Conservation (phyloP, 1,284 basidiomycete genomes). For the Ganoderma multipileum region DNA sequence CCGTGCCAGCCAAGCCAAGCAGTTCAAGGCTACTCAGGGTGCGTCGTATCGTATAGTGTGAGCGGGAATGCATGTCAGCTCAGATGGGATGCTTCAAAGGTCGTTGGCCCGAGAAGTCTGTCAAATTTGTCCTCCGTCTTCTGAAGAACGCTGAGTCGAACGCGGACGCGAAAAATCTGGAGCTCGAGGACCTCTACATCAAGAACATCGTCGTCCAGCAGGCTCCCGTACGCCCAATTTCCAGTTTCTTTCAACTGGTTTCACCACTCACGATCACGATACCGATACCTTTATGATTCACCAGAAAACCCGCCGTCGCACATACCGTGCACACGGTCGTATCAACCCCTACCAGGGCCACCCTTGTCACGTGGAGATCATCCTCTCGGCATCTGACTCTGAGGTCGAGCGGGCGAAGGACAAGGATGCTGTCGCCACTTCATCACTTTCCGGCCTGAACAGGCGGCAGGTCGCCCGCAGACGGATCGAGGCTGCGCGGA, state of each 20-base stretch:
- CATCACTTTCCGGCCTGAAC: slow-evolving; percentile 72
- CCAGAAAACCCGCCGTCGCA: slow-evolving; percentile 98
- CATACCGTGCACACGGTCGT: slow-evolving; percentile 98
- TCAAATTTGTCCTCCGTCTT: slow-evolving; percentile 93
- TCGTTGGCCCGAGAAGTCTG: slow-evolving; percentile 99
- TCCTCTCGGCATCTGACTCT: slow-evolving; percentile 79
- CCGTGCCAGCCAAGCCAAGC: slow-evolving; percentile 96
- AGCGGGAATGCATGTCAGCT: neutral
- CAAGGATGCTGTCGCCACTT: slow-evolving; percentile 61
- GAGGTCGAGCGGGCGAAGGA: slow-evolving; percentile 93
- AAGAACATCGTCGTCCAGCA: slow-evolving; percentile 99
- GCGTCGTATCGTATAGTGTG: slow-evolving; percentile 37
- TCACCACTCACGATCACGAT: neutral
- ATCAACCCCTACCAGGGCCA: slow-evolving; percentile 93
- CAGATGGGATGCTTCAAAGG: slow-evolving; percentile 55
- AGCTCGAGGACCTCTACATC: slow-evolving; percentile 92
- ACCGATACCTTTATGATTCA: neutral
- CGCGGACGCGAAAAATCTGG: slow-evolving; percentile 97
- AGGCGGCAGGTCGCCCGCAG: slow-evolving; percentile 83
- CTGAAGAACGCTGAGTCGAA: slow-evolving; percentile 99
- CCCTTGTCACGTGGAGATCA: slow-evolving; percentile 96
- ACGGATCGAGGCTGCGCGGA: slow-evolving; percentile 81
- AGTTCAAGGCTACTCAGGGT: slow-evolving; percentile 98
- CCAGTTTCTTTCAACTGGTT: neutral
- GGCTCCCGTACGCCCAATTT: slow-evolving; percentile 79